phyloP scores from a whole-genome alignment of 1,139 yeast genomes.

The Magnusiomyces magnusii region DNA sequence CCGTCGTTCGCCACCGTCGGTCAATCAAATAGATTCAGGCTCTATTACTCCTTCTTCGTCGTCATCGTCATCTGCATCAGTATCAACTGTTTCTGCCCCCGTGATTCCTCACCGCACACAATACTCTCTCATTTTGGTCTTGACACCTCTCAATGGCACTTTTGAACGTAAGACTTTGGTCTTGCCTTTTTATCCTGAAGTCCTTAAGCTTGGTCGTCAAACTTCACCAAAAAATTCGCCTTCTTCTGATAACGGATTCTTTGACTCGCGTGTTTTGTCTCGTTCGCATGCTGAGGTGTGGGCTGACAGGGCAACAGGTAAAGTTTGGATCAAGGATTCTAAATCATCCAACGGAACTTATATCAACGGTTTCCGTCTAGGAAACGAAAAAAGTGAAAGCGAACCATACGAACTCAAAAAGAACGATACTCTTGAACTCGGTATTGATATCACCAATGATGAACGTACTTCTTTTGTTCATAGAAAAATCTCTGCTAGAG shows the following conservation, averaged over 20 bases:
- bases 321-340: slow-evolving; percentile 71
- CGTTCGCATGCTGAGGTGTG: slow-evolving; percentile 90
- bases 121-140: slow-evolving; percentile 47
- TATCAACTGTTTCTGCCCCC: slow-evolving; percentile 1
- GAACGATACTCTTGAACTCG: slow-evolving; percentile 79
- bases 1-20: too few species aligned
- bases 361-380: slow-evolving; percentile 65
- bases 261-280: slow-evolving; percentile 87
- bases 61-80: not conserved
- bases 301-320: slow-evolving; percentile 60
- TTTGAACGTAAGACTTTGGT: slow-evolving; percentile 71
- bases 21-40: too few species aligned
- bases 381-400: slow-evolving; percentile 45
- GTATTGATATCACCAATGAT: slow-evolving; percentile 80
- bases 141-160: slow-evolving; percentile 71
- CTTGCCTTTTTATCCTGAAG: slow-evolving; percentile 77
- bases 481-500: slow-evolving; percentile 72
- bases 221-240: slow-evolving; percentile 68
- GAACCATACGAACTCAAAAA: slow-evolving; percentile 56
- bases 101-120: slow-evolving; percentile 27
- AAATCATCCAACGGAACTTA: slow-evolving; percentile 94
- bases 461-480: slow-evolving; percentile 51
- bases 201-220: slow-evolving; percentile 82
- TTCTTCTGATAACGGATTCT: slow-evolving; percentile 78
- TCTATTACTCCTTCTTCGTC: slow-evolving; percentile 1